A percentile compares a stretch with the other conserved stretches of the same genome.
phyloP scores from a whole-genome alignment of 139 green algal species.

The Chlamydomonas urium region DNA sequence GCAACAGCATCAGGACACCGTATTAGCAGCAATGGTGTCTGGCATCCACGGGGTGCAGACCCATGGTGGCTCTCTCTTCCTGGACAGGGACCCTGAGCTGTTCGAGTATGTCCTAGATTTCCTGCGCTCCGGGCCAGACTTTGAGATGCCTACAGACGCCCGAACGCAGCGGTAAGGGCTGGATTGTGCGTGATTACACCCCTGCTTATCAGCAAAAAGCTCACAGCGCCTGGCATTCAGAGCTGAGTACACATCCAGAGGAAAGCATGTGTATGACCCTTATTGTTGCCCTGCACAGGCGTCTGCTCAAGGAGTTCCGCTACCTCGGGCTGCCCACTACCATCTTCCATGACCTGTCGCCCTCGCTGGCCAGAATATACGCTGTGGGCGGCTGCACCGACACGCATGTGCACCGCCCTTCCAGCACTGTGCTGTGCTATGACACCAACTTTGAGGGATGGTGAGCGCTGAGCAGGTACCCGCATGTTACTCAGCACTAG shows the following conservation, averaged over 20 bases:
- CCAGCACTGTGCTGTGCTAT: not conserved
- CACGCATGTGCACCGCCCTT: constrained; percentile 6
- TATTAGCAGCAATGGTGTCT: not conserved
- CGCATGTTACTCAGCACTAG: too few species aligned
- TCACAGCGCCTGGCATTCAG: not conserved
- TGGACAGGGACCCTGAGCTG: constrained; percentile 2
- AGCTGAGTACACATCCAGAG: not conserved
- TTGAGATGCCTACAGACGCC: not conserved
- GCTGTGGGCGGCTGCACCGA: constrained; percentile 1
- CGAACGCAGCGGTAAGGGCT: not conserved
- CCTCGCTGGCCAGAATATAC: not conserved
- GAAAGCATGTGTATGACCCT: too few species aligned
- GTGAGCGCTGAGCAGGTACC: too few species aligned
- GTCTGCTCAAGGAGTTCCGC: constrained; percentile 10
- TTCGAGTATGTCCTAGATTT: constrained; percentile 5
- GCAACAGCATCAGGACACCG: not conserved
- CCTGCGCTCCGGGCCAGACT: not conserved
- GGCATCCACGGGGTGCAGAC: not conserved
- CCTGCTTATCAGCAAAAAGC: not conserved
- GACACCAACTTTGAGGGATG: constrained; percentile 14
- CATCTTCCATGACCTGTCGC: not conserved
- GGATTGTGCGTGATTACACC: not conserved
- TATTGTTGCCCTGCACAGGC: too few species aligned
- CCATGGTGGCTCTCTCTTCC: not conserved
- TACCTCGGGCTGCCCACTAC: constrained; percentile 4